Conservation (phyloP, 1,284 basidiomycete genomes). For the Porodaedalea pini region DNA sequence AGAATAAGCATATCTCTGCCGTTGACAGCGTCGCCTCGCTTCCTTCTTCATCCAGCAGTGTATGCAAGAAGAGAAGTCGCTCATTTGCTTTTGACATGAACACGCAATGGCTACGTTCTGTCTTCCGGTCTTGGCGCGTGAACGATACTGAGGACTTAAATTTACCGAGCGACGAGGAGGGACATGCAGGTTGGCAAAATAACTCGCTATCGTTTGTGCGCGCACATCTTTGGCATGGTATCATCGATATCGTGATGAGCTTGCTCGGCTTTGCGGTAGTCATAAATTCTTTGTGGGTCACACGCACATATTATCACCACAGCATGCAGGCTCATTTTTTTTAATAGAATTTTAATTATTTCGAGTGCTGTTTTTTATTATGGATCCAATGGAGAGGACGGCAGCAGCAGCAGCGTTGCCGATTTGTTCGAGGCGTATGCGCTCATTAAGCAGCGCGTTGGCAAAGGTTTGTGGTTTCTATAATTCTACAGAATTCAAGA, state of each 20-base stretch:
- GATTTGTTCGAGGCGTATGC: constrained; percentile 82
- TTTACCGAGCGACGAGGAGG: constrained; percentile 28
- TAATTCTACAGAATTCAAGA: neutral
- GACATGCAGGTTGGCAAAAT: constrained; percentile 58
- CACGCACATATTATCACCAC: constrained; percentile 23
- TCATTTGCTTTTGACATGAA: neutral
- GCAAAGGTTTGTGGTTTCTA: constrained; percentile 49
- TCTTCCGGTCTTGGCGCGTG: constrained; percentile 1
- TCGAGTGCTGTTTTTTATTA: constrained; percentile 76
- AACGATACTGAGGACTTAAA: constrained; percentile 23
- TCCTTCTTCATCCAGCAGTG: neutral
- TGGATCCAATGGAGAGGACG: constrained; percentile 33
- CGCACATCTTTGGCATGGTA: constrained; percentile 76
- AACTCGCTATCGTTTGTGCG: constrained; percentile 65
- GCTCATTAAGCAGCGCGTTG: constrained; percentile 64
- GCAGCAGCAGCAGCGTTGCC: constrained; percentile 42
- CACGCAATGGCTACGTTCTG: constrained; percentile 1
- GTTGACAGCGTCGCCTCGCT: constrained; percentile 1
- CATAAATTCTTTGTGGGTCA: constrained; percentile 73
- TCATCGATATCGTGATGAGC: constrained; percentile 60
- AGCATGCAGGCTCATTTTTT: neutral
- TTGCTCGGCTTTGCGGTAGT: constrained; percentile 81
- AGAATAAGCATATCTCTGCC: neutral
- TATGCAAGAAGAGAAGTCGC: neutral
- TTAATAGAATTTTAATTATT: constrained; percentile 60